Evolutionary conservation across 208 protist genomes (phyloP), one percentile per base, ranked within the genome.

Genomic region (Vickermania ingenoplastis): DNA sequence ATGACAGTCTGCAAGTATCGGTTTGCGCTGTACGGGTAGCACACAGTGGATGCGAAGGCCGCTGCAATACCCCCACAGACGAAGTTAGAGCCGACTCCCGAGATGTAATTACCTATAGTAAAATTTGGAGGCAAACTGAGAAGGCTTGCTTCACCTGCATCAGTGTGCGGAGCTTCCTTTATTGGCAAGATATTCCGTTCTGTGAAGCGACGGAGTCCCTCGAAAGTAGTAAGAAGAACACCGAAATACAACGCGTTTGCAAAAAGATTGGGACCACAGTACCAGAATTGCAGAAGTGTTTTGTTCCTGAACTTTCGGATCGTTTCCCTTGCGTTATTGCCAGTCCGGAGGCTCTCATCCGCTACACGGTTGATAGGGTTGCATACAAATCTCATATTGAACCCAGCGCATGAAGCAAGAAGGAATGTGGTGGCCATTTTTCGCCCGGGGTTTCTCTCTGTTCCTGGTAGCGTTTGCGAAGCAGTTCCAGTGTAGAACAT

Each of bases 1-100:
- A 95, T 95, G 22, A 95, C 85, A 1, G 89, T 95, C 59, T 95
- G 89, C 65, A 91, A 75, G 64, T 95, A 95, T 56, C 72, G 69
- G 59, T 92, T 84, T 17, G 89, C 89, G 57, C 81, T 89, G 57
- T 83, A 70, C 2, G 89, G 89, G 63, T 95, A 95, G 63, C 83
- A 92, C 24, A 91, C 64, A n/a, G 85, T 91, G 4, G 81, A 80
- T 7, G 89, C 89, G 21, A 92, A 79, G 21, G 73, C 81, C 5
- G 89, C 89, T 4, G 89, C 81, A 23, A 76, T 71, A 17, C 89
- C 89, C 24, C 85, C 89, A 14, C 90, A 29, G 1, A 87, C 60
- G 53, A 78, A 83, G 61, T 95, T 88, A 3, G 71, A 78, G 31
- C 67, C 63, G 3, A 77, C 72, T 14, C 75, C 79, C 11, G 63